Evolutionary conservation across 2,329 filamentous ascomycete species (phyloP), one percentile per base, ranked within the genome.

Genomic region (Fusarium newnesense): DNA sequence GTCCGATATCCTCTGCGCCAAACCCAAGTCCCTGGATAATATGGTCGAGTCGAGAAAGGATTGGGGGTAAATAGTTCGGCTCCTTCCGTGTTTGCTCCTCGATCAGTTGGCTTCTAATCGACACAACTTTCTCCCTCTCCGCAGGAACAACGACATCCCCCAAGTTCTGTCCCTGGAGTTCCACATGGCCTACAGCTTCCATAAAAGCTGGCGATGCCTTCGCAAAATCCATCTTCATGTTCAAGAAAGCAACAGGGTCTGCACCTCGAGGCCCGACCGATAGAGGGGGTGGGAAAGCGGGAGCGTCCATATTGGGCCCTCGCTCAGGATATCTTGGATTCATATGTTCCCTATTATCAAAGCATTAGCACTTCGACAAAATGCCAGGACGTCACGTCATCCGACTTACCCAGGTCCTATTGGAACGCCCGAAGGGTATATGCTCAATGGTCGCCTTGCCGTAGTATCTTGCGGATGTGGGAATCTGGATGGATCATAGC

Each of bases 21-120:
- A 91, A 90, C 2, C 87, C 86, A 19, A 91, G 83, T 3, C 83
- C 82, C 63, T 88, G 86, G 37, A 91, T 87, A 21, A 89, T 85
- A 32, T 86, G 83, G 30, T 89, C 86, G 57, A 89, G 86, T 64
- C 86, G 86, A 42, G 84, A 85, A 67, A 89, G 86, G n/a, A 92
- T 91, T 4, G 90, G 90, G 8, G 90, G 90, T 26, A 92, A 83
- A 77, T 92, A 91, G 50, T 89, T 89, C 24, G 90, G 89, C 36
- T 90, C 88, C 62, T 85, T 88, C 72, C 85, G 83, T 37, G 84
- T 82, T 67, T 90, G 89, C 72, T 92, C 90, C 21, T 87, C 86
- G 59, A 89, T 85, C 52, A 92, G 83, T 57, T 85, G 83, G 53
- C 83, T 84, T 72, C 88, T 87, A 49, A 91, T 80, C 13, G 80